These are phyloP conservation scores for Aquilaria yunnanensis DNA, from an alignment of 345 rosid species.

Conservation along the genomic window DNA sequence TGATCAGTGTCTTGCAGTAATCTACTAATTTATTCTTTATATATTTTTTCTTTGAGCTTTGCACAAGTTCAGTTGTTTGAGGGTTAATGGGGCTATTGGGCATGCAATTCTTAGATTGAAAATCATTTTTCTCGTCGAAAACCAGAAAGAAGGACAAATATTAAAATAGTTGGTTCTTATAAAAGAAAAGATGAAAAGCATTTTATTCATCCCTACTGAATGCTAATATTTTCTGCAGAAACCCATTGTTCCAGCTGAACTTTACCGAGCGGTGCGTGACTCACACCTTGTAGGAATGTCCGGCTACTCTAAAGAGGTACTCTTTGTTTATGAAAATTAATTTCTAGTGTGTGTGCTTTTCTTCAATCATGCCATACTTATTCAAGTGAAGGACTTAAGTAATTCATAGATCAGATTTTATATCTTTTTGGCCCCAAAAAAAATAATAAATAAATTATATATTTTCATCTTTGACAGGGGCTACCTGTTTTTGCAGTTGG, in stretches of 20 bases:
- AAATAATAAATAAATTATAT: background rate
- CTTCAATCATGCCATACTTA: background rate
- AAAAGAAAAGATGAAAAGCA: too few relatives aligned
- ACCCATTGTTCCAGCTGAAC: slow-evolving; percentile 75
- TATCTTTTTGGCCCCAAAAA: background rate
- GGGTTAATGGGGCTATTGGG: too few relatives aligned
- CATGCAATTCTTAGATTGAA: too few relatives aligned
- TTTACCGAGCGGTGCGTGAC: slow-evolving; percentile 71
- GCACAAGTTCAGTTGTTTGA: too few relatives aligned
- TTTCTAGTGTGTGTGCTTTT: background rate
- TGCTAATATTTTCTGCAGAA: slow-evolving; percentile 39
- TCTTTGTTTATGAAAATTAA: slow-evolving; percentile 6
- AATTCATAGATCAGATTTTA: background rate
- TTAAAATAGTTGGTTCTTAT: too few relatives aligned
- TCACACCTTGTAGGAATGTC: slow-evolving; percentile 93
- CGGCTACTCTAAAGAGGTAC: slow-evolving; percentile 92
- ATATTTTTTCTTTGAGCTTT: too few relatives aligned
- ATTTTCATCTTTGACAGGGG: slow-evolving; percentile 46
- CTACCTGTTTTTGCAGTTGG: slow-evolving; percentile 83
- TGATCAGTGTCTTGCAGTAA: too few relatives aligned
- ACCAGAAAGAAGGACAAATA: too few relatives aligned
- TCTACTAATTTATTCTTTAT: too few relatives aligned
- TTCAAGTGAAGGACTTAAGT: too few relatives aligned
- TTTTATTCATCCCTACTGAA: background rate
- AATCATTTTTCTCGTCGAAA: too few relatives aligned